These are phyloP conservation scores for Dothideomycetes sp. DNA, from an alignment of 2,329 filamentous ascomycete genomes.

Conservation along the genomic window DNA sequence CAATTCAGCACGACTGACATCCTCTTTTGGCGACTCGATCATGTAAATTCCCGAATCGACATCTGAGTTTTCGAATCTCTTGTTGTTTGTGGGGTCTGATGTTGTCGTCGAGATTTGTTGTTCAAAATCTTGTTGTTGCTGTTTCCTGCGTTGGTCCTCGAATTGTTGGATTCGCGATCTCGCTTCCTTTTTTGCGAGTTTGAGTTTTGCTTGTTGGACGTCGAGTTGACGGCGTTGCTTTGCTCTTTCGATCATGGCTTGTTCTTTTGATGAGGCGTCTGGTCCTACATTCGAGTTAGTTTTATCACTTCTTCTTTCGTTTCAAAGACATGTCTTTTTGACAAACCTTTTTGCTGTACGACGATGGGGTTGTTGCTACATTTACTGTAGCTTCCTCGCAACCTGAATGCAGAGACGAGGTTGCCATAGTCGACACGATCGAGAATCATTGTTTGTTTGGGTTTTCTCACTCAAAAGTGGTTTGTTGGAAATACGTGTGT, in stretches of 20 bases:
- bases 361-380: too few species aligned
- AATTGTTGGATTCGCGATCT: conserved; percentile 3
- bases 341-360: too few species aligned
- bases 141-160: conserved; percentile 2
- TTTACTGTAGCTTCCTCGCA: too few species aligned
- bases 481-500: too few species aligned
- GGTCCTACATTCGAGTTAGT: background rate
- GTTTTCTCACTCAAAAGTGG: too few species aligned
- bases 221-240: conserved; percentile 2
- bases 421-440: too few species aligned
- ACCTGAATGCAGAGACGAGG: too few species aligned
- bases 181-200: conserved; percentile 1
- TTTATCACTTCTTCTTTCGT: background rate
- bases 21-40: background rate
- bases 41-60: conserved; percentile 1
- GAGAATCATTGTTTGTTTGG: too few species aligned
- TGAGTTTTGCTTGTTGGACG: conserved; percentile 5
- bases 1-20: background rate
- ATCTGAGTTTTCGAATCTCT: background rate
- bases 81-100: too few species aligned
- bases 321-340: too few species aligned
- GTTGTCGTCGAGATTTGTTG: background rate
- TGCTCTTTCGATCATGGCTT: background rate
- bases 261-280: conserved; percentile 1
- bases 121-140: background rate